phyloP scores from a whole-genome alignment of 495 filamentous ascomycete species.

The Xylaria nigripes region DNA sequence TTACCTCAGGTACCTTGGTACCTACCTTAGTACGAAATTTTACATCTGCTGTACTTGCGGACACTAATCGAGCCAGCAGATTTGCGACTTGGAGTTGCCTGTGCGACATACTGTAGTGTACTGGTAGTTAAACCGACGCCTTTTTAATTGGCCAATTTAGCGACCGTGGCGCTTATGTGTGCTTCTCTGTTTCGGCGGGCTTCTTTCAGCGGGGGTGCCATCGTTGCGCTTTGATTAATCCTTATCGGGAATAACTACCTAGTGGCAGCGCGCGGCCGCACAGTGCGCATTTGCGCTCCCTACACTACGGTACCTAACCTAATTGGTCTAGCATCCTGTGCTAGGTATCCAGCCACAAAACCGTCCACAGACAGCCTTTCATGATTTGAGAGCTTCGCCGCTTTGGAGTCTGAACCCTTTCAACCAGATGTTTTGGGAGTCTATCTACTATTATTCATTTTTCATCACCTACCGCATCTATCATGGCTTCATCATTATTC shows the following conservation, averaged over 20 bases:
- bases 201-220: background rate
- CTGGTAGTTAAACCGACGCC: background rate
- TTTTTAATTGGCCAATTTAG: slow-evolving; percentile 3
- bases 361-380: no score
- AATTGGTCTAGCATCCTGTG: background rate
- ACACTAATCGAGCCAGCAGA: background rate
- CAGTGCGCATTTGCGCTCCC: background rate
- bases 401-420: background rate
- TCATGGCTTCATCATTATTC: slow-evolving; percentile 40
- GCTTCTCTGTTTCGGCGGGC: background rate
- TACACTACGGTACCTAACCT: background rate
- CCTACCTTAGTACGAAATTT: background rate
- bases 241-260: background rate
- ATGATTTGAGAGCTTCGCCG: background rate
- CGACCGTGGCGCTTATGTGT: background rate
- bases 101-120: background rate
- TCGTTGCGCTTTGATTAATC: background rate
- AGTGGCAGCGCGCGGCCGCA: background rate
- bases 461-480: background rate
- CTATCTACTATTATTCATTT: background rate
- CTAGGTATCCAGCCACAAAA: background rate
- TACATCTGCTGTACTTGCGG: background rate
- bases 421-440: background rate
- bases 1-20: no score
- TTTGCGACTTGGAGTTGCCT: background rate